Evolutionary conservation across 768 basidiomycete species (phyloP).

Genomic region (Leccinum longicurvipes): DNA sequence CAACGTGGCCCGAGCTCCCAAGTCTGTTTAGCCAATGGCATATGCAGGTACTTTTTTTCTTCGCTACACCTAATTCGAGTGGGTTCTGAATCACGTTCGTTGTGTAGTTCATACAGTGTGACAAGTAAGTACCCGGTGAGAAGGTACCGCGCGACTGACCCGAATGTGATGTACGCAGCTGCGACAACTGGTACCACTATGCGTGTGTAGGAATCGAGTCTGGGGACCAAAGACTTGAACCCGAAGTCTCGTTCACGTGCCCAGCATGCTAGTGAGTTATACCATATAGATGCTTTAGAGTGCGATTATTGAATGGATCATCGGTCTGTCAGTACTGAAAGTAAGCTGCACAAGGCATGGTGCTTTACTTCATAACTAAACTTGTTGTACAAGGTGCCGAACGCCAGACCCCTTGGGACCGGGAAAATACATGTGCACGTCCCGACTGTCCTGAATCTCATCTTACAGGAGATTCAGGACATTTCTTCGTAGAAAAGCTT

Average conservation of each 20-base stretch:
- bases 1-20: conserved; percentile 16
- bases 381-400: conserved; percentile 9
- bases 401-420: conserved; percentile 10
- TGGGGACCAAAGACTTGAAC: conserved; percentile 37
- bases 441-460: conserved; percentile 23
- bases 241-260: conserved; percentile 36
- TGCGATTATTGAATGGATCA: background rate
- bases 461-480: conserved; percentile 1
- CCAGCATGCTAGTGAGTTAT: conserved; percentile 38
- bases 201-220: conserved; percentile 44
- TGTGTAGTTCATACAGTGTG: conserved; percentile 34
- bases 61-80: background rate
- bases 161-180: conserved; percentile 25
- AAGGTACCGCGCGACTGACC: background rate
- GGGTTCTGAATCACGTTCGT: background rate
- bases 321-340: conserved; percentile 5
- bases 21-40: conserved; percentile 18
- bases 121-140: conserved; percentile 24
- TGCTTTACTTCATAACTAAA: background rate
- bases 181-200: conserved; percentile 49
- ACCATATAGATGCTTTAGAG: background rate
- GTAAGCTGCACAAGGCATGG: background rate
- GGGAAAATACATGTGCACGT: conserved; percentile 19
- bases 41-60: conserved; percentile 15
- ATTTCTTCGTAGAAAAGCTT: conserved; percentile 27